phyloP scores from a whole-genome alignment of 352 stramenopile genomes.

The Pelagophyceae sp. region DNA sequence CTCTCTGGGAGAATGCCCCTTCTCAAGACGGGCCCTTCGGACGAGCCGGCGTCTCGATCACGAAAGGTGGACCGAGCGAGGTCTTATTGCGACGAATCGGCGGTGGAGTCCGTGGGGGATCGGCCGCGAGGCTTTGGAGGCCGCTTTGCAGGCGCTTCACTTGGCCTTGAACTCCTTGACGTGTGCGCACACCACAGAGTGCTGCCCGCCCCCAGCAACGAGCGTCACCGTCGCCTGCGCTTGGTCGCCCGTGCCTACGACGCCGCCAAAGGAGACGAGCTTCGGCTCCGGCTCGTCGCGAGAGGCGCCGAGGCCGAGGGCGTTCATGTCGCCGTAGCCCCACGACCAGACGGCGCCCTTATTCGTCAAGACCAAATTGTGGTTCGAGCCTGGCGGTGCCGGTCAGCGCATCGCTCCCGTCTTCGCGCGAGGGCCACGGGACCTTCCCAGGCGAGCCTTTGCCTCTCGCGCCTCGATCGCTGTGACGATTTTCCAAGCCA shows the following conservation, averaged over 20 bases:
- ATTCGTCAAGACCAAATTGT: conserved; percentile 65
- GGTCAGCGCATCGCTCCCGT: conserved; percentile 24
- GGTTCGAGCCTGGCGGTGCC: conserved; percentile 68
- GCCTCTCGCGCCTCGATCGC: too few species aligned
- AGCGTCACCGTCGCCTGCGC: conserved; percentile 29
- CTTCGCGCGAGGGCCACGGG: conserved; percentile 20
- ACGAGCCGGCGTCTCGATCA: too few species aligned
- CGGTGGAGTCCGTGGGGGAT: too few species aligned
- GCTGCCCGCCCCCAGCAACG: conserved; percentile 70
- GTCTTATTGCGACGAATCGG: too few species aligned
- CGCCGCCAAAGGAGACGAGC: conserved; percentile 56
- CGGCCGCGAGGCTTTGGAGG: too few species aligned
- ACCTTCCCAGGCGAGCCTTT: conserved; percentile 22
- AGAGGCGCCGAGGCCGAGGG: conserved; percentile 68
- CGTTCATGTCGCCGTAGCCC: conserved; percentile 81
- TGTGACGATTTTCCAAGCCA: too few species aligned
- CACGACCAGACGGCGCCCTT: conserved; percentile 57
- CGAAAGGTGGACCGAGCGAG: too few species aligned
- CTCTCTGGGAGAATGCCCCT: too few species aligned
- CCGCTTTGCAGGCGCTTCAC: too few species aligned
- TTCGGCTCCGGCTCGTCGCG: conserved; percentile 62
- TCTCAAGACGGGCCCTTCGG: too few species aligned
- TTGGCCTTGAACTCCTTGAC: neutral
- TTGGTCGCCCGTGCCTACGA: conserved; percentile 19
- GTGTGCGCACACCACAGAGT: conserved; percentile 60